Base-by-base conservation (phyloP, 768 basidiomycete species). In the Myochromella boudieri region DNA sequence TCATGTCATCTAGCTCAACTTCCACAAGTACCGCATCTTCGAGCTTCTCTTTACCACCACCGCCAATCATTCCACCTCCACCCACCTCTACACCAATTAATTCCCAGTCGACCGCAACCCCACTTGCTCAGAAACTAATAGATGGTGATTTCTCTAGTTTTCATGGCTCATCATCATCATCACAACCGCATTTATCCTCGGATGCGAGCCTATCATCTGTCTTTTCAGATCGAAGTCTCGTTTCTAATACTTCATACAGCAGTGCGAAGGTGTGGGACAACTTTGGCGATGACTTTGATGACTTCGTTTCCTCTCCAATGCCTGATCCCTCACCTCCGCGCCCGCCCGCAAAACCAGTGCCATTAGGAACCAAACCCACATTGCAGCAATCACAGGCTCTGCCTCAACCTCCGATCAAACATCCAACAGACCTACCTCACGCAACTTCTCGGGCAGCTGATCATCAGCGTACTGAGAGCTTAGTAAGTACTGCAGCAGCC, bases 101-200 rank as follows among this genome's bases (percentile, higher is more conserved):
- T 41, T 55, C 66, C 29, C 59, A 67, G 3, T 62, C 63, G 14
- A 41, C 43, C 18, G 62, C 67, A 41, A 52, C 58, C 26, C 46
- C 63, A 18, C 44, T 64, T 27, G 57, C 66, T 6, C 54, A 60
- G 21, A 49, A 45, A 12, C 44, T 43, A 17, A 47, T 60, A 37
- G 77, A 81, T 43, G 74, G 76, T 45, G 80, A 82, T 38, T 87
- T 84, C 54, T 68, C 75, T 4, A 80, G 29, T 77, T 79, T 55
- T 51, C 33, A n/a, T 17, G n/a, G 65, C 42, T 63, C 67, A 3
- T 65, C 69, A 18, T 53, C 69, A 5, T 40, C 58, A 31, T 25
- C 52, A 26, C 43, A 44, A 18, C 40, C 48, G 18, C 49, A 59
- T 15, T 42, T 48, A 15, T 37, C 43, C 20, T 45, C 53, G 40